phyloP scores from a whole-genome alignment of 768 basidiomycete species.

The Suillus americanus region DNA sequence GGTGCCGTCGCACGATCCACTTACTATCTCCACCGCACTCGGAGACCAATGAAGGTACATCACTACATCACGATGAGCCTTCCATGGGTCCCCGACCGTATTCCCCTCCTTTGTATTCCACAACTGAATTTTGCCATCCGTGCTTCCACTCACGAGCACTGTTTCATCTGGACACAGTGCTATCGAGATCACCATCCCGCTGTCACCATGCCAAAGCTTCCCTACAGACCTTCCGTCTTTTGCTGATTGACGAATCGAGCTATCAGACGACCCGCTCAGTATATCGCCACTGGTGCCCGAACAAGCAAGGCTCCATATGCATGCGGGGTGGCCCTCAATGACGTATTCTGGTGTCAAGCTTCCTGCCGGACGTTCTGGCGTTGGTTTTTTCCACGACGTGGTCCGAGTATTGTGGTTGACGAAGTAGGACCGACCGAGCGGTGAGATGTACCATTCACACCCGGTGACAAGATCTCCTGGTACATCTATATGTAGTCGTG shows the following conservation, averaged over 20 bases:
- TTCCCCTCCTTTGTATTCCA: neutral
- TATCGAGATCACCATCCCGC: neutral
- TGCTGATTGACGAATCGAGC: neutral
- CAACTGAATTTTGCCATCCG: neutral
- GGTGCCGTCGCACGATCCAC: slow-evolving; percentile 10
- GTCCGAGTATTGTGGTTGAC: neutral
- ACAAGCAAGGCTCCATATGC: neutral
- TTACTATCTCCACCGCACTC: slow-evolving; percentile 11
- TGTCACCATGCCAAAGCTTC: neutral
- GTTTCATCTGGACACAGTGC: neutral
- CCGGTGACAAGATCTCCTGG: neutral
- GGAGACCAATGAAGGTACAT: slow-evolving; percentile 14
- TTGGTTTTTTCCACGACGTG: neutral
- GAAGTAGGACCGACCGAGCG: neutral
- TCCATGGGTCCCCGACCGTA: neutral
- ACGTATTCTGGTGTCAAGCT: neutral
- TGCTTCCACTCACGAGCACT: neutral
- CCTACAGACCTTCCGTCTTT: neutral
- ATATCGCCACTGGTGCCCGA: neutral
- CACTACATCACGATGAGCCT: slow-evolving; percentile 1
- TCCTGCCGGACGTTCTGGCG: neutral
- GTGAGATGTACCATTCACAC: neutral
- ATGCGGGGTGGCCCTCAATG: neutral
- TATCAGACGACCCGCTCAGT: neutral
- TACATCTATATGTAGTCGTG: neutral